These are phyloP conservation scores for Populus hybrid DNA, from an alignment of 441 rosid species.

Conservation along the genomic window DNA sequence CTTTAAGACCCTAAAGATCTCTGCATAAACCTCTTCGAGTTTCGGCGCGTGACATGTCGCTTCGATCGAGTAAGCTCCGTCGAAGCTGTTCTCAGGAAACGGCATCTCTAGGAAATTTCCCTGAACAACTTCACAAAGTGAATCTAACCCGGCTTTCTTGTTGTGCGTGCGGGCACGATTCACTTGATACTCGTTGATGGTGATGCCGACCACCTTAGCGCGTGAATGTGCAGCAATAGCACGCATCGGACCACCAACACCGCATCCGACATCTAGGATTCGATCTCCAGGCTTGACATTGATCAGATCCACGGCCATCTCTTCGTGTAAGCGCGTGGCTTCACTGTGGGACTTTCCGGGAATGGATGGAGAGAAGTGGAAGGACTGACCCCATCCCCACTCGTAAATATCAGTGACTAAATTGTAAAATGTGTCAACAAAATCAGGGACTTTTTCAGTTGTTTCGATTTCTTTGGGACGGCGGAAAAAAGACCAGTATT, in stretches of 20 bases:
- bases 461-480: slow-evolving; percentile 79
- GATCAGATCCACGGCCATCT: slow-evolving; percentile 74
- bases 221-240: slow-evolving; percentile 91
- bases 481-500: slow-evolving; percentile 84
- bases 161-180: slow-evolving; percentile 73
- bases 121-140: slow-evolving; percentile 72
- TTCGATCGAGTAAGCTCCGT: slow-evolving; percentile 93
- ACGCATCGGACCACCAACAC: slow-evolving; percentile 95
- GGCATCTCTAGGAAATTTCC: slow-evolving; percentile 90
- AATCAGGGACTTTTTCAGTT: slow-evolving; percentile 74
- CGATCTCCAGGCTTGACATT: slow-evolving; percentile 48
- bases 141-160: slow-evolving; percentile 76
- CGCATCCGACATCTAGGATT: slow-evolving; percentile 86
- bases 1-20: slow-evolving; percentile 71
- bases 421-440: slow-evolving; percentile 89
- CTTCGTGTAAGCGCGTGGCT: slow-evolving; percentile 81
- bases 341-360: slow-evolving; percentile 70
- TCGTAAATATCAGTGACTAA: slow-evolving; percentile 92
- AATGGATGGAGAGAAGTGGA: slow-evolving; percentile 80
- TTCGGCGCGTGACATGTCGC: slow-evolving; percentile 96
- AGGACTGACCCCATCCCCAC: slow-evolving; percentile 99
- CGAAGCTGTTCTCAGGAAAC: slow-evolving; percentile 61
- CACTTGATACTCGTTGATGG: slow-evolving; percentile 93
- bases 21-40: slow-evolving; percentile 74
- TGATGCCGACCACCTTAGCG: slow-evolving; percentile 90